A percentile compares a stretch with the other conserved stretches of the same genome.
These are phyloP conservation scores for Aspergillus tanneri DNA, from an alignment of 2,329 filamentous ascomycete genomes.

Conservation along the genomic window DNA sequence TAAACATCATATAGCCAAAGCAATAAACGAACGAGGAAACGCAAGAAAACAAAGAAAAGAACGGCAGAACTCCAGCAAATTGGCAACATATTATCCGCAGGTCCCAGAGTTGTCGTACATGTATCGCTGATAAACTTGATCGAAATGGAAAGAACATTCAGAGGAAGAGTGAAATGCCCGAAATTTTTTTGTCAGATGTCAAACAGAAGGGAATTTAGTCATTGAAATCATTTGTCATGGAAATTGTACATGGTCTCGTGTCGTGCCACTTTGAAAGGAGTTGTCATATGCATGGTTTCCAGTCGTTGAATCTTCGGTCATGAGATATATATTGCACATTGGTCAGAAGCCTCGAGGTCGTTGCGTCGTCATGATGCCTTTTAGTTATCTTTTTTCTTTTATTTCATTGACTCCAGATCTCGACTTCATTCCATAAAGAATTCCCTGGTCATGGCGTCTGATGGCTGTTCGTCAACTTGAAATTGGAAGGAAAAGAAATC, in stretches of 20 bases:
- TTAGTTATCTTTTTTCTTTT: constrained; percentile 3
- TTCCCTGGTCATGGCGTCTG: constrained; percentile 25
- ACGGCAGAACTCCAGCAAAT: constrained; percentile 19
- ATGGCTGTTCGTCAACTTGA: constrained; percentile 33
- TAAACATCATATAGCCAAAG: constrained; percentile 13
- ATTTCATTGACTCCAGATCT: background rate
- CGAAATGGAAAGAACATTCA: constrained; percentile 10
- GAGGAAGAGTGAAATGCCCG: constrained; percentile 13
- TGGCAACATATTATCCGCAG: constrained; percentile 14
- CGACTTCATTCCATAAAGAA: constrained; percentile 24
- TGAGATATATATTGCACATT: constrained; percentile 19
- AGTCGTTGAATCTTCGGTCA: constrained; percentile 23
- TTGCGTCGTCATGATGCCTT: constrained; percentile 19
- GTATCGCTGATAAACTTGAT: constrained; percentile 10
- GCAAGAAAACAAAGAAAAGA: constrained; percentile 17
- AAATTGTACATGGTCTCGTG: constrained; percentile 26
- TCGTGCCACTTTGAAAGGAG: constrained; percentile 14
- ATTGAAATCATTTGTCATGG: constrained; percentile 11
- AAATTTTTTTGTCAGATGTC: constrained; percentile 14
- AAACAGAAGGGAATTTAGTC: constrained; percentile 9
- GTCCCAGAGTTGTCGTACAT: constrained; percentile 21
- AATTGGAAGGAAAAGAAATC: constrained; percentile 42
- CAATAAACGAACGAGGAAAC: constrained; percentile 12
- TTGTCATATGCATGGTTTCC: constrained; percentile 18
- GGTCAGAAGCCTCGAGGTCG: constrained; percentile 15